Evolutionary conservation across 345 rosid species (phyloP).

Genomic region (Camelina hispida): DNA sequence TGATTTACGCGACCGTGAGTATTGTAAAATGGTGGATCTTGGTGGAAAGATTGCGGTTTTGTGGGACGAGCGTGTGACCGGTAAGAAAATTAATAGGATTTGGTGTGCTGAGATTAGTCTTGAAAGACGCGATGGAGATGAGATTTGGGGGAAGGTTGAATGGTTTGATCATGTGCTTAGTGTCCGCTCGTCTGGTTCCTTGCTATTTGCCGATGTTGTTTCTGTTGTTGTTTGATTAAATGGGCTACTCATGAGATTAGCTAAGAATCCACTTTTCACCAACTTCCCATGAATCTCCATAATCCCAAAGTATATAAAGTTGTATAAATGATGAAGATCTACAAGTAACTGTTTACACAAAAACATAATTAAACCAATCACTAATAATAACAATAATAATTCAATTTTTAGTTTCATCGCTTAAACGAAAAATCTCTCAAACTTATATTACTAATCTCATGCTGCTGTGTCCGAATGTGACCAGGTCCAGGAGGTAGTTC

Average conservation of each 20-base stretch:
- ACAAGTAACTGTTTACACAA: not conserved
- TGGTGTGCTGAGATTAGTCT: constrained; percentile 18
- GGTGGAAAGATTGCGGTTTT: constrained; percentile 15
- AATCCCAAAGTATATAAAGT: too few species aligned
- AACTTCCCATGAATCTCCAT: too few species aligned
- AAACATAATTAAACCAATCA: constrained; percentile 2
- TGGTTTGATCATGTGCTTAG: not conserved
- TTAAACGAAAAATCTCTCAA: constrained; percentile 46
- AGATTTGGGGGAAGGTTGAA: constrained; percentile 17
- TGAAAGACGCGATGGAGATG: constrained; percentile 11
- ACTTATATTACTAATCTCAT: constrained; percentile 29
- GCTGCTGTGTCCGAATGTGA: constrained; percentile 24
- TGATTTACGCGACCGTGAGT: not conserved
- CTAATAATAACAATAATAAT: not conserved
- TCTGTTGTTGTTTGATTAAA: constrained; percentile 8
- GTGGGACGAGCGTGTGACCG: not conserved
- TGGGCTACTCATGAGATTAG: not conserved
- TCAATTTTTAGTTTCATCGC: constrained; percentile 8
- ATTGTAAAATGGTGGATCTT: constrained; percentile 22
- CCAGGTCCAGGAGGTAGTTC: constrained; percentile 38
- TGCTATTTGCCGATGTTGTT: not conserved
- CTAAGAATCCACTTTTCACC: too few species aligned
- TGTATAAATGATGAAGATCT: constrained; percentile 5
- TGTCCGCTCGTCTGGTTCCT: not conserved
- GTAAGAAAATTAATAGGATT: not conserved